Base-by-base conservation (phyloP, 495 filamentous ascomycete species). In the Aspergillus carlsbadensis region DNA sequence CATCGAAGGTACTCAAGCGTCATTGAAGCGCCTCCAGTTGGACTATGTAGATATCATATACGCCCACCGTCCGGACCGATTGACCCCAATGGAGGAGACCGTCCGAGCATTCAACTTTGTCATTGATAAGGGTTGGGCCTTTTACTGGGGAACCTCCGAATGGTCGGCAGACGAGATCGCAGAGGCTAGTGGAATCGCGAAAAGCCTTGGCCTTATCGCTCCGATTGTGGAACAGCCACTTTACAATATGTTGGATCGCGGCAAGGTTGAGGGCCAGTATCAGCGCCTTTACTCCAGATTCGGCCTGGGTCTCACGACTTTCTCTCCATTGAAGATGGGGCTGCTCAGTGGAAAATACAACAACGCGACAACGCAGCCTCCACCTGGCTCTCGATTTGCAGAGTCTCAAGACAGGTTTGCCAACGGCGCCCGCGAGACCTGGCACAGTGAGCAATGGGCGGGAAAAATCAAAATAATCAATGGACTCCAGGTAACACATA, bases 61-160 rank as follows among this genome's bases (percentile, higher is more conserved):
- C 66, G 90, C 90, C 8, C 91, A 96, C 69, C 84, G 91, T 7
- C 88, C 91, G 8, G 91, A 95, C 70, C 76, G 86, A 8, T 75
- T 85, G 40, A 95, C 91, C 0, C 91, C 91, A 3, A 93, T 95
- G 78, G 88, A 91, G 66, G 91, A 96, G 71, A 84, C 84, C 21
- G 91, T 95, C 35, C 83, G 90, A 52, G 91, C 79, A 47, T 94
- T 95, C 78, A 93, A 92, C 70, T 81, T 90, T 65, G 70, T 87
- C 26, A 91, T 95, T 63, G 77, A 86, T 68, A 80, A 80, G 35
- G 87, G 90, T 41, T 87, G 91, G 74, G 85, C 87, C 26, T 87
- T 94, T 68, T 94, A 95, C 79, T 96, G 91, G 91, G 91, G 91
- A 29, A 95, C 91, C 0, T 90, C 87, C 0, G 89, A 93, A 74